These are phyloP conservation scores for Yarrowia deformans DNA, from an alignment of 805 yeast genomes.

Conservation along the genomic window DNA sequence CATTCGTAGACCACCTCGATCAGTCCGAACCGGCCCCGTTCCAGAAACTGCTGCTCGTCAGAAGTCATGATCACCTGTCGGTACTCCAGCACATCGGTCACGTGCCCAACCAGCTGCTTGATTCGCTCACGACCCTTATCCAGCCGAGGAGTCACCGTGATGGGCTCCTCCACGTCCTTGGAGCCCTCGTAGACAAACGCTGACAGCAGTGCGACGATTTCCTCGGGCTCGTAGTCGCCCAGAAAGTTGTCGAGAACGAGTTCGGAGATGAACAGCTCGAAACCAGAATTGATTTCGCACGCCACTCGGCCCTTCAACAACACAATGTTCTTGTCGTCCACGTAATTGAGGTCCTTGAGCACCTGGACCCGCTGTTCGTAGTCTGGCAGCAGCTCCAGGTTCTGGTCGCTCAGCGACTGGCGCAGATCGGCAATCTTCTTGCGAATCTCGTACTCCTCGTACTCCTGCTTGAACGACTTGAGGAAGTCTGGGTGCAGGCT, in stretches of 20 bases:
- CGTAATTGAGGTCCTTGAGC: conserved; percentile 74
- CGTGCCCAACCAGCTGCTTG: conserved; percentile 68
- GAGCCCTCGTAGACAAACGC: conserved; percentile 93
- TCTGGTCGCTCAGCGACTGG: conserved; percentile 79
- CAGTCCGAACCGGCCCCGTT: conserved; percentile 83
- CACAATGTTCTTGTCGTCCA: conserved; percentile 78
- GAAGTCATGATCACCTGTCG: conserved; percentile 77
- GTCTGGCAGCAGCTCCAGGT: conserved; percentile 88
- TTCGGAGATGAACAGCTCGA: conserved; percentile 90
- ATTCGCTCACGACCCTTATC: conserved; percentile 68
- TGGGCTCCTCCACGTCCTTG: conserved; percentile 65
- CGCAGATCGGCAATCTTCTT: conserved; percentile 64
- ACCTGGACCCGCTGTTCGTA: conserved; percentile 88
- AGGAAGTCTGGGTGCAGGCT: conserved; percentile 53
- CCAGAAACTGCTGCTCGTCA: conserved; percentile 86
- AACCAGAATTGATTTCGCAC: conserved; percentile 79
- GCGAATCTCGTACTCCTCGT: conserved; percentile 57
- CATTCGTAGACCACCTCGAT: conserved; percentile 96
- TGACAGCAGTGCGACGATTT: conserved; percentile 92
- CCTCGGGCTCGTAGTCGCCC: conserved; percentile 93
- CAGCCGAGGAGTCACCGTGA: conserved; percentile 80
- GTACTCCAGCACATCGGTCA: conserved; percentile 66
- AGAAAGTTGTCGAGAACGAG: conserved; percentile 87
- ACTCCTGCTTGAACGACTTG: conserved; percentile 55
- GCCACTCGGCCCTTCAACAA: conserved; percentile 88